Conservation (phyloP, 495 filamentous ascomycete species). For the Haplographium delicatum region DNA sequence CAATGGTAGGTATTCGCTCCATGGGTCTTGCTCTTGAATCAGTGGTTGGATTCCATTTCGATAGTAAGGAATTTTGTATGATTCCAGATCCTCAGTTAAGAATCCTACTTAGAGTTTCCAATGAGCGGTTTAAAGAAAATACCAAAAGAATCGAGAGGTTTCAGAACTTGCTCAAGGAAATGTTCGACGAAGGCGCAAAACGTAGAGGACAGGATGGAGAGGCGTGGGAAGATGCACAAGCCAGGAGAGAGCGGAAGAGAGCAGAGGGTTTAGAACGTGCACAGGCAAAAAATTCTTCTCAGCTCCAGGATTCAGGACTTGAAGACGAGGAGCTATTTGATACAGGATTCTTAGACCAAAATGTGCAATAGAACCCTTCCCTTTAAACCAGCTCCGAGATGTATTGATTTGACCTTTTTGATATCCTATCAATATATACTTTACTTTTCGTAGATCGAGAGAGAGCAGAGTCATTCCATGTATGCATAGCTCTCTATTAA, state of each 20-base stretch:
- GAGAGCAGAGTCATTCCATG: not conserved
- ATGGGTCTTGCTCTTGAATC: constrained; percentile 75
- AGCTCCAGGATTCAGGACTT: not conserved
- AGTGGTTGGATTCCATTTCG: constrained; percentile 55
- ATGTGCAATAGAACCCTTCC: not conserved
- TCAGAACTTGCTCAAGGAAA: constrained; percentile 33
- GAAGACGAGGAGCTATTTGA: not conserved
- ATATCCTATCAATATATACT: too few relatives aligned
- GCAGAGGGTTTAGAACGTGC: constrained; percentile 26
- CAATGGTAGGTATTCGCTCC: constrained; percentile 79
- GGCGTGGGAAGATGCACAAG: constrained; percentile 42
- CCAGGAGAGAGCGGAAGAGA: constrained; percentile 25
- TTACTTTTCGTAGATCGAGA: too few relatives aligned
- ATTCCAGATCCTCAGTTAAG: constrained; percentile 41
- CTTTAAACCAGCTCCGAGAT: too few relatives aligned
- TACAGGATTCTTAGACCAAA: constrained; percentile 1
- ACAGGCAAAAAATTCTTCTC: not conserved
- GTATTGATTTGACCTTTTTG: too few relatives aligned
- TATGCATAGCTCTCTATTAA: constrained; percentile 17
- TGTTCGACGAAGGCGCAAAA: constrained; percentile 13
- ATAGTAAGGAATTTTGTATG: constrained; percentile 25
- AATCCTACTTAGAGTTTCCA: constrained; percentile 61
- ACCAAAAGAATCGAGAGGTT: constrained; percentile 62
- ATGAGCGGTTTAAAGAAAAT: constrained; percentile 74
- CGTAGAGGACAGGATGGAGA: constrained; percentile 41